Evolutionary conservation across 129 eudicot species (phyloP).

Genomic region (Daucus carota): DNA sequence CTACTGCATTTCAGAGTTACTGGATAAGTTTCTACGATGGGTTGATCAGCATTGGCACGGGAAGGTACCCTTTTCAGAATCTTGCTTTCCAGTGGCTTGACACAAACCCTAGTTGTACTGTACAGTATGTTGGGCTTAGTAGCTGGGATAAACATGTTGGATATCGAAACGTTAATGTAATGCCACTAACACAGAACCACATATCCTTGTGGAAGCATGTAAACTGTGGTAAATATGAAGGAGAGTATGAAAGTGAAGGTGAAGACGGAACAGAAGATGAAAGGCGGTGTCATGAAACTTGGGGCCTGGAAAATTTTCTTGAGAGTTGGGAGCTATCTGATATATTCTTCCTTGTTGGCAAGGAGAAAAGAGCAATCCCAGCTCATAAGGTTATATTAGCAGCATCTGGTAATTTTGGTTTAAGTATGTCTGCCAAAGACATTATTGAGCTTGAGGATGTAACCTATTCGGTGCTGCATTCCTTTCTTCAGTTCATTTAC

Average conservation of each 20-base stretch:
- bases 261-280: conserved; percentile 48
- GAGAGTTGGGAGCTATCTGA: conserved; percentile 95
- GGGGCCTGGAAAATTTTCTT: conserved; percentile 69
- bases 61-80: conserved; percentile 93
- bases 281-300: conserved; percentile 37
- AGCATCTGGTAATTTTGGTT: conserved; percentile 53
- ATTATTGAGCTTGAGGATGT: conserved; percentile 54
- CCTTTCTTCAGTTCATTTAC: conserved; percentile 74
- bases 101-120: conserved; percentile 75
- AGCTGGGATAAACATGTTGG: conserved; percentile 99
- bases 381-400: conserved; percentile 84
- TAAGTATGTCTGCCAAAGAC: conserved; percentile 40
- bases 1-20: conserved; percentile 85
- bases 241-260: conserved; percentile 48
- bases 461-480: conserved; percentile 48
- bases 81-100: conserved; percentile 95
- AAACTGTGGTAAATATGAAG: conserved; percentile 50
- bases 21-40: conserved; percentile 97
- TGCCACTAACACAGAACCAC: conserved; percentile 79
- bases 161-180: conserved; percentile 77
- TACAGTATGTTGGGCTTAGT: conserved; percentile 95
- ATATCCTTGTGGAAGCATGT: conserved; percentile 87
- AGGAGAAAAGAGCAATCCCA: conserved; percentile 70
- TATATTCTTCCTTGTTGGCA: conserved; percentile 62
- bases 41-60: conserved; percentile 85